A percentile compares a stretch with the other conserved stretches of the same genome.
Conservation (phyloP, 1,284 basidiomycete genomes). For the Ganoderma resinaceum region DNA sequence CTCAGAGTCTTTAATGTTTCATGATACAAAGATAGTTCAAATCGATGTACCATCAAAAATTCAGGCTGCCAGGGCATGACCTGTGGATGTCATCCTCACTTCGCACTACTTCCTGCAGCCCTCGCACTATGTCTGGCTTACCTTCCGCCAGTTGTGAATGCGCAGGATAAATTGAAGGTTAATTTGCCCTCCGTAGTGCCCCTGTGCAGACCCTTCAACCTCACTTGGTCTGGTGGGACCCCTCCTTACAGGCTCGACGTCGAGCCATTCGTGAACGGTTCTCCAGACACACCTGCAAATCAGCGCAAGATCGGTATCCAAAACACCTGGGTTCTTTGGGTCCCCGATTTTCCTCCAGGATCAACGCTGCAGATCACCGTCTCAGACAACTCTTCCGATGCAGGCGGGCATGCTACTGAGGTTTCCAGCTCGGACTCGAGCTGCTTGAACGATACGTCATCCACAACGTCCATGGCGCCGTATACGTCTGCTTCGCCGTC, state of each 20-base stretch:
- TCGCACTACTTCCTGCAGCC: too few relatives aligned
- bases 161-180: background rate
- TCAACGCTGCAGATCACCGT: background rate
- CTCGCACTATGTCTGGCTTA: background rate
- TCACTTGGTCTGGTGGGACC: constrained; percentile 10
- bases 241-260: constrained; percentile 11
- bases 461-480: background rate
- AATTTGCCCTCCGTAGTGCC: background rate
- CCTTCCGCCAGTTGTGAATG: background rate
- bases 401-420: background rate
- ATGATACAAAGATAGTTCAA: too few relatives aligned
- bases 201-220: constrained; percentile 2
- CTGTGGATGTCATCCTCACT: too few relatives aligned
- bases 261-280: constrained; percentile 4
- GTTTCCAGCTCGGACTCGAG: background rate
- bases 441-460: too few relatives aligned
- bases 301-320: constrained; percentile 73
- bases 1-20: too few relatives aligned
- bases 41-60: background rate
- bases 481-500: background rate
- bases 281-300: constrained; percentile 52
- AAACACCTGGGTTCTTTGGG: constrained; percentile 34
- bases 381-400: background rate
- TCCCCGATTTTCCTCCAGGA: background rate
- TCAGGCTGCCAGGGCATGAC: background rate